A percentile compares a stretch with the other conserved stretches of the same genome.
Conservation (phyloP, 495 filamentous ascomycete genomes). For the Xylaria intraflava region DNA sequence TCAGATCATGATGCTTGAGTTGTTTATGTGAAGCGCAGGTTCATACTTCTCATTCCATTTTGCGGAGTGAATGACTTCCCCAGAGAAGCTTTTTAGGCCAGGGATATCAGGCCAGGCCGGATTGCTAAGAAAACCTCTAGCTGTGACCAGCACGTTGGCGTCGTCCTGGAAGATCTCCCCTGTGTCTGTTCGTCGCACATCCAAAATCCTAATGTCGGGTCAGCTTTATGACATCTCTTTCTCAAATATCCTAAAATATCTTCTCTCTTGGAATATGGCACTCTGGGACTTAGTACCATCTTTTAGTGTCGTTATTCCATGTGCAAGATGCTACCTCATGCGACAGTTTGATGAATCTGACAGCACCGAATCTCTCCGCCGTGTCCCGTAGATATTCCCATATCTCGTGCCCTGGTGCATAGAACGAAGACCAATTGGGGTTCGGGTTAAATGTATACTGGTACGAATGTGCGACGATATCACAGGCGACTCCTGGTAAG, state of each 20-base stretch:
- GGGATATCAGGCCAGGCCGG: constrained; percentile 53
- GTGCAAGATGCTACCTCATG: constrained; percentile 33
- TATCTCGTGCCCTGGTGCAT: constrained; percentile 59
- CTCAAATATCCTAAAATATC: no score
- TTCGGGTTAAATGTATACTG: constrained; percentile 64
- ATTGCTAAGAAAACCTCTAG: constrained; percentile 58
- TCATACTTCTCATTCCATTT: constrained; percentile 37
- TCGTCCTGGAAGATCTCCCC: constrained; percentile 31
- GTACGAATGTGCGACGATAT: constrained; percentile 49
- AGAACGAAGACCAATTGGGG: constrained; percentile 56
- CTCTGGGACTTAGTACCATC: constrained; percentile 43
- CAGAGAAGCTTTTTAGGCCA: constrained; percentile 48
- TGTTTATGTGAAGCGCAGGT: not conserved
- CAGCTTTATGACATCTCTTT: constrained; percentile 1
- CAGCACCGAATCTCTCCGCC: constrained; percentile 55
- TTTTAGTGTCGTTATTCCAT: constrained; percentile 51
- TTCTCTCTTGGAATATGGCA: not conserved
- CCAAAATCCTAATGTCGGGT: constrained; percentile 13
- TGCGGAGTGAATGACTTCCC: constrained; percentile 52
- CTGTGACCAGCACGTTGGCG: constrained; percentile 56
- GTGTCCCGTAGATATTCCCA: constrained; percentile 52
- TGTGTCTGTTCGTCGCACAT: constrained; percentile 17
- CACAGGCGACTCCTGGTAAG: constrained; percentile 34
- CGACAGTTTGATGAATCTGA: constrained; percentile 35
- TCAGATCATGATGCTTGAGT: constrained; percentile 1